A percentile compares a stretch with the other conserved stretches of the same genome.
Conservation (phyloP, 805 yeast species). For the Candida taoyuanica region DNA sequence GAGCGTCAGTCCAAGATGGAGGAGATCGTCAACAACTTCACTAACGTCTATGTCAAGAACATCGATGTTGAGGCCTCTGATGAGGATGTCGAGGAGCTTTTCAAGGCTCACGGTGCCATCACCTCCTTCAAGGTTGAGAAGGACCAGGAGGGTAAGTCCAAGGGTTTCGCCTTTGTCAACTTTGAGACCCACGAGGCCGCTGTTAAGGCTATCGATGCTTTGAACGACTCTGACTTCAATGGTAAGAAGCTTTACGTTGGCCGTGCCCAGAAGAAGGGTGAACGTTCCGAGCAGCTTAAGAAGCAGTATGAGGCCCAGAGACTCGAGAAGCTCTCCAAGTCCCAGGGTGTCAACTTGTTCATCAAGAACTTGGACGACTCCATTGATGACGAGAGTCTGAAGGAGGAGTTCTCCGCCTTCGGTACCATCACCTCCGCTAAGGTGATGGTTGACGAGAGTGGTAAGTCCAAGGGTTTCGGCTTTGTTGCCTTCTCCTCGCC, state of each 20-base stretch:
- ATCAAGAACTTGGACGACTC: slow-evolving; percentile 94
- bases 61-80: slow-evolving; percentile 65
- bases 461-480: slow-evolving; percentile 97
- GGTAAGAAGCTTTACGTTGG: slow-evolving; percentile 91
- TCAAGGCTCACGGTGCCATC: slow-evolving; percentile 69
- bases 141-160: slow-evolving; percentile 83
- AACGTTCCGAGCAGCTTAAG: slow-evolving; percentile 93
- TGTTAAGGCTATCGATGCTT: slow-evolving; percentile 82
- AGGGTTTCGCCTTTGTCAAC: slow-evolving; percentile 96
- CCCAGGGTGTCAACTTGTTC: slow-evolving; percentile 96
- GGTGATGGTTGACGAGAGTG: slow-evolving; percentile 92
- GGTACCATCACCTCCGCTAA: slow-evolving; percentile 95
- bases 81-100: slow-evolving; percentile 67
- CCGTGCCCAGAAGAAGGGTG: slow-evolving; percentile 98
- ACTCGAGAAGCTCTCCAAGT: slow-evolving; percentile 86
- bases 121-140: slow-evolving; percentile 77
- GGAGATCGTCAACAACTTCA: slow-evolving; percentile 86
- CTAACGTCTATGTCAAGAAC: slow-evolving; percentile 95
- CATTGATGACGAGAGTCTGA: slow-evolving; percentile 85
- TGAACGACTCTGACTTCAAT: slow-evolving; percentile 80
- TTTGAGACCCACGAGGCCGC: slow-evolving; percentile 85
- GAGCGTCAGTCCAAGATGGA: slow-evolving; percentile 94
- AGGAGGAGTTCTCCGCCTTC: slow-evolving; percentile 87
- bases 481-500: slow-evolving; percentile 97
- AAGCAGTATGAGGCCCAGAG: slow-evolving; percentile 90